These are phyloP conservation scores for Glycine soja DNA, from an alignment of 306 rosid species.

Conservation along the genomic window DNA sequence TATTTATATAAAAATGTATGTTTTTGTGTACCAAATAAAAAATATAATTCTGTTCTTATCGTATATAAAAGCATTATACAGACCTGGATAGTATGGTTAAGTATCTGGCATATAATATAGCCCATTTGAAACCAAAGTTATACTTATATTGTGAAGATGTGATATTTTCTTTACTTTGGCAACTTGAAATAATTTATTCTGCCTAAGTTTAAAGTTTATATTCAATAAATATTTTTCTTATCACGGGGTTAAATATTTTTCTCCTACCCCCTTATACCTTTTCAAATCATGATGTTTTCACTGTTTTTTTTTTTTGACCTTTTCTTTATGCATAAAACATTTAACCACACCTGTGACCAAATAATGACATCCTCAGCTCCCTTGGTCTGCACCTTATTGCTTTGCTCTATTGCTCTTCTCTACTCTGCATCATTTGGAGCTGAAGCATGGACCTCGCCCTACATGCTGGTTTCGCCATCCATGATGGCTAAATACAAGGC, in stretches of 20 bases:
- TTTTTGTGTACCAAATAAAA: no score
- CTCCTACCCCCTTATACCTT: neutral
- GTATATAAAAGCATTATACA: neutral
- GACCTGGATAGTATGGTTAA: neutral
- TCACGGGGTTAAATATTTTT: neutral
- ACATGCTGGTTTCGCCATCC: no score
- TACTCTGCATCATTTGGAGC: conserved; percentile 15
- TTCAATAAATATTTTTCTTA: neutral
- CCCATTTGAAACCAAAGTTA: neutral
- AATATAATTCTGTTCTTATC: neutral
- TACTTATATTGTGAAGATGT: neutral
- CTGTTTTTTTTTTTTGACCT: neutral
- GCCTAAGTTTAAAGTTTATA: neutral
- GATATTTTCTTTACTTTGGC: neutral
- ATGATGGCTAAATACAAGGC: no score
- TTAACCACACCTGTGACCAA: neutral
- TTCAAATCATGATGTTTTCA: neutral
- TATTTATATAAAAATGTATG: no score
- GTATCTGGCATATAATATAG: no score
- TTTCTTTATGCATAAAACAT: neutral
- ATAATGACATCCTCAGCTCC: conserved; percentile 45
- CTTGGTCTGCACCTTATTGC: neutral
- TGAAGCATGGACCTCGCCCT: conserved; percentile 33
- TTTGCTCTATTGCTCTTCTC: neutral
- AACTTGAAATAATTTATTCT: conserved; percentile 1